Evolutionary conservation across 1,284 basidiomycete species (phyloP), one percentile per base, ranked within the genome.

Genomic region (Athelia psychrophila): DNA sequence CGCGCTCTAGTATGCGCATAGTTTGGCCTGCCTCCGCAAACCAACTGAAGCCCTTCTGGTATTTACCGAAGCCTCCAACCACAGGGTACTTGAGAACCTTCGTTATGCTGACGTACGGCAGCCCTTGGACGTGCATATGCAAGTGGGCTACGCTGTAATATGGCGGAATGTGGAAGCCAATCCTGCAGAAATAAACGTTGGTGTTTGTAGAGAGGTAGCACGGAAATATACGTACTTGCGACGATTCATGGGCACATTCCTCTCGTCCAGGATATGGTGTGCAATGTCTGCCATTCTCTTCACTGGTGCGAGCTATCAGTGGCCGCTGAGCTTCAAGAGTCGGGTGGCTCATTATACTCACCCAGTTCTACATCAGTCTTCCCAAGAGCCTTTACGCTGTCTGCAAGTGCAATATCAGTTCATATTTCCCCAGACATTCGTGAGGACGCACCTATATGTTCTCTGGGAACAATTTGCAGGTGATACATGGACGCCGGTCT

Each of bases 131-230:
- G 65, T 94, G 92, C 36, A 95, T 67, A 64, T 94, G 91, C 15
- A 94, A 71, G 66, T 94, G 91, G 24, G 83, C 71, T 2, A 93
- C 80, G n/a, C 85, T 88, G 53, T n/a, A 81, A 85, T 65, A 90
- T 89, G 91, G 91, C 0, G 91, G 88, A 55, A 93, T 88, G 64
- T 93, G 89, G 59, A 90, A 92, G 1, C 90, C 89, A 65, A 90
- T 74, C 54, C 84, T 88, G 64, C 24, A 42, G 49, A 22, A 20
- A 55, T 15, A 40, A 20, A 16, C 54, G 22, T 35, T 36, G 42
- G 35, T 44, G 10, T 20, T 49, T 53, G 44, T 56, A 25, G 32
- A 25, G 48, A 57, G 44, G 20, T n/a, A 5, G n/a, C 20, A 42
- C 38, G 5, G 8, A 6, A 6, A n/a, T 6, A 51, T 18, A 51